These are phyloP conservation scores for Penicillium argentinense DNA, from an alignment of 495 filamentous ascomycete genomes.

Conservation along the genomic window DNA sequence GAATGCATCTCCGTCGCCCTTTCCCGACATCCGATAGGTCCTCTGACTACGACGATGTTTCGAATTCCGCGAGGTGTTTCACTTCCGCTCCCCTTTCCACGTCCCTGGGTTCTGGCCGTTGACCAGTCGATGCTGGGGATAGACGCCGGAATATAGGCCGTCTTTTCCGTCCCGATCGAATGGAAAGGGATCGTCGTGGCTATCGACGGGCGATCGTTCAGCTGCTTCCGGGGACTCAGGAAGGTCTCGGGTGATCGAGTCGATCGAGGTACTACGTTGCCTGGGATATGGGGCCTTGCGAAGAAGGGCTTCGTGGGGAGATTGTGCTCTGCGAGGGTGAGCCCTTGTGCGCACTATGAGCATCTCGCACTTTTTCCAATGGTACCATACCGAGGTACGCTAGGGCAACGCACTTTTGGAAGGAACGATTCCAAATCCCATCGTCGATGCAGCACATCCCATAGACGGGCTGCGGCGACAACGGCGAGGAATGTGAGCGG, in stretches of 20 bases:
- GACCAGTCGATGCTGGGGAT: background rate
- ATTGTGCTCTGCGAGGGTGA: background rate
- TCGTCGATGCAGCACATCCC: background rate
- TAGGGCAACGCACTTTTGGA: too few species aligned
- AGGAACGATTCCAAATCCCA: background rate
- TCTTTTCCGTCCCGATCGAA: background rate
- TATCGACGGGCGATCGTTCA: too few species aligned
- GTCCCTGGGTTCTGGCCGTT: background rate
- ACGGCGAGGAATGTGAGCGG: conserved; percentile 16
- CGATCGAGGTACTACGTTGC: background rate
- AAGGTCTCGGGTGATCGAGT: too few species aligned
- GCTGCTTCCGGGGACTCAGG: too few species aligned
- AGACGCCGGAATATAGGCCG: background rate
- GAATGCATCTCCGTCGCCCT: too few species aligned
- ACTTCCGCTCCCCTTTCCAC: background rate
- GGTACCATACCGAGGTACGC: too few species aligned
- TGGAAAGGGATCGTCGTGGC: too few species aligned
- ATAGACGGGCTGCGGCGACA: too few species aligned
- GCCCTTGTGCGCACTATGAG: too few species aligned
- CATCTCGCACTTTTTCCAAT: too few species aligned
- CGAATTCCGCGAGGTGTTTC: background rate
- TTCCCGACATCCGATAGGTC: background rate
- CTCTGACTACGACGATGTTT: conserved; percentile 1
- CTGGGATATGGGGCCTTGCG: background rate
- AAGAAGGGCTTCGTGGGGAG: background rate